Percentiles rank a stretch among this genome's conserved stretches.
These are phyloP conservation scores for Nitzschia inconspicua DNA, from an alignment of 108 stramenopile genomes.

Conservation along the genomic window DNA sequence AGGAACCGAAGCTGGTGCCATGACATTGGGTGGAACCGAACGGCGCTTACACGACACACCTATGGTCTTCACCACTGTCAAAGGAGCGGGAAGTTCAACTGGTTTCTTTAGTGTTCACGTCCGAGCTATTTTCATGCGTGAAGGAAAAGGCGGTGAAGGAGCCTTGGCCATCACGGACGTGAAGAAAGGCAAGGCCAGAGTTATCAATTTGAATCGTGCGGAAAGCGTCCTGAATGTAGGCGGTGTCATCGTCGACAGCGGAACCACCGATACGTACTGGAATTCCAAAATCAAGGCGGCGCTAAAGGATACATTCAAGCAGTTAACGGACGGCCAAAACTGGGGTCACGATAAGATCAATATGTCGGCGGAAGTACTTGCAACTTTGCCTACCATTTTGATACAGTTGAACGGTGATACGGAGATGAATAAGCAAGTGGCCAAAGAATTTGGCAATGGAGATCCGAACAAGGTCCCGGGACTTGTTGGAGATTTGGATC, in stretches of 20 bases:
- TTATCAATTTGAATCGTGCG: constrained; percentile 13
- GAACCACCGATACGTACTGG: constrained; percentile 97
- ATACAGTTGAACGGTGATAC: constrained; percentile 60
- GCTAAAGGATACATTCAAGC: constrained; percentile 61
- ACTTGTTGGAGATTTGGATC: constrained; percentile 49
- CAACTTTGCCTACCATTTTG: constrained; percentile 75
- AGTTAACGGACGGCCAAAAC: constrained; percentile 50
- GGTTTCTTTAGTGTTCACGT: constrained; percentile 82
- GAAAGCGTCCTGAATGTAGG: constrained; percentile 55
- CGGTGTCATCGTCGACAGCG: constrained; percentile 93
- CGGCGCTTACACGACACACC: constrained; percentile 63
- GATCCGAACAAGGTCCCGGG: constrained; percentile 38
- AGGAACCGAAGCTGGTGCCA: constrained; percentile 73
- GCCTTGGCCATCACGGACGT: too few species aligned
- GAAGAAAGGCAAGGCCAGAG: constrained; percentile 14
- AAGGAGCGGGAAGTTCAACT: neutral
- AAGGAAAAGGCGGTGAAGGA: constrained; percentile 26
- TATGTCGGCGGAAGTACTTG: constrained; percentile 57
- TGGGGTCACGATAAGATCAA: constrained; percentile 36
- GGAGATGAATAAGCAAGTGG: constrained; percentile 27
- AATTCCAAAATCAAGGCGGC: constrained; percentile 32
- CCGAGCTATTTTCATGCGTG: constrained; percentile 57
- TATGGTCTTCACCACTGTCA: constrained; percentile 71
- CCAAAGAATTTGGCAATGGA: constrained; percentile 11
- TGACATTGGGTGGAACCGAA: constrained; percentile 90